Evolutionary conservation across 1,284 basidiomycete species (phyloP).

Genomic region (Papiliotrema terrestris): DNA sequence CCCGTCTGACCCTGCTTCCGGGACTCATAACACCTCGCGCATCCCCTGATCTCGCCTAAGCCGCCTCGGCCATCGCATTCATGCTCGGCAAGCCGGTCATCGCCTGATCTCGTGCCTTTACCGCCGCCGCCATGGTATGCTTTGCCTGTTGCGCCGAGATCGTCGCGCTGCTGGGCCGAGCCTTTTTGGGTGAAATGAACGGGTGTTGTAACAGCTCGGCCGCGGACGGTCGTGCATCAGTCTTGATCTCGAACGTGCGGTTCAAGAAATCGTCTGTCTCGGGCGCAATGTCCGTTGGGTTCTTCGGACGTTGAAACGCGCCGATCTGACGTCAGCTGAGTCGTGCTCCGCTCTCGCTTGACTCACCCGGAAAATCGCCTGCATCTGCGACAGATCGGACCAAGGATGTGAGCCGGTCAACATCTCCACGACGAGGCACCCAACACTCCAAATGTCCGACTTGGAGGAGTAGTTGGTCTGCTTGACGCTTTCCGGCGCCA

Average conservation of each 20-base stretch:
- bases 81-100: slow-evolving; percentile 18
- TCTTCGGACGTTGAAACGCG: slow-evolving; percentile 72
- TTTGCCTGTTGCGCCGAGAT: slow-evolving; percentile 22
- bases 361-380: slow-evolving; percentile 88
- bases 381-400: slow-evolving; percentile 98
- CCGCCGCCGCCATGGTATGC: slow-evolving; percentile 28
- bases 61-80: slow-evolving; percentile 5
- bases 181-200: slow-evolving; percentile 56
- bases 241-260: slow-evolving; percentile 79
- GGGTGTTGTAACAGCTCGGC: slow-evolving; percentile 68
- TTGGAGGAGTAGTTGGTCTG: slow-evolving; percentile 88
- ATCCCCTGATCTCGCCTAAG: too few relatives aligned
- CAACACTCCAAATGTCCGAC: slow-evolving; percentile 98
- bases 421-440: slow-evolving; percentile 98
- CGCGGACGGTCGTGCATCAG: slow-evolving; percentile 76
- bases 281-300: slow-evolving; percentile 79
- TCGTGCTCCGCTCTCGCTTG: neutral
- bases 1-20: too few relatives aligned
- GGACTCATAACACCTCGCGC: too few relatives aligned
- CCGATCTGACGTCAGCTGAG: slow-evolving; percentile 63
- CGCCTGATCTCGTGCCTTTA: slow-evolving; percentile 16
- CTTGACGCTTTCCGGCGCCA: slow-evolving; percentile 97
- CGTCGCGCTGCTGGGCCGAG: neutral
- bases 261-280: slow-evolving; percentile 82
- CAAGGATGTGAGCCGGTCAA: slow-evolving; percentile 95